A percentile compares a stretch with the other conserved stretches of the same genome.
phyloP scores from a whole-genome alignment of 2,329 filamentous ascomycete genomes.

The Fusarium cicatricum region DNA sequence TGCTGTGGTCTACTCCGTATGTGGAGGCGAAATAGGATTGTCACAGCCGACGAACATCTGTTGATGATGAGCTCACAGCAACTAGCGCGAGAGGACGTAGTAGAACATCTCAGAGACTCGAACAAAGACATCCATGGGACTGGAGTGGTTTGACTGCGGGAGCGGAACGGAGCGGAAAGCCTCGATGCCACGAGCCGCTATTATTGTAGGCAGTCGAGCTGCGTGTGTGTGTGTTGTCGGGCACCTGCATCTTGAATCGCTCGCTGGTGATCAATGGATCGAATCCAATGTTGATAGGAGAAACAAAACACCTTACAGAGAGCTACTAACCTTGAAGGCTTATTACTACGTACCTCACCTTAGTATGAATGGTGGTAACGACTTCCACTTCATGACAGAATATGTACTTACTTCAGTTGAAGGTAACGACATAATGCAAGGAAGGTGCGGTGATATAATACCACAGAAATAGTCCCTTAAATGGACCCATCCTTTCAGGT shows the following conservation, averaged over 20 bases:
- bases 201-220: slow-evolving; percentile 16
- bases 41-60: slow-evolving; percentile 11
- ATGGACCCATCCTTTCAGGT: neutral
- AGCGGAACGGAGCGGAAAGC: slow-evolving; percentile 17
- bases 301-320: too few species aligned
- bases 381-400: too few species aligned
- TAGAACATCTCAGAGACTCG: too few species aligned
- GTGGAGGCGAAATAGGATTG: slow-evolving; percentile 16
- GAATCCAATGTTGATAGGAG: too few species aligned
- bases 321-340: too few species aligned
- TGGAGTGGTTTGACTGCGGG: slow-evolving; percentile 2
- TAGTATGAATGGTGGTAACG: too few species aligned
- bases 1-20: slow-evolving; percentile 3
- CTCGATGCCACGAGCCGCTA: slow-evolving; percentile 26
- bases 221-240: slow-evolving; percentile 7
- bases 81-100: too few species aligned
- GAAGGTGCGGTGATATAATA: neutral
- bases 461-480: neutral
- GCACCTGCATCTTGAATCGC: neutral
- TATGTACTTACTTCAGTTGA: too few species aligned
- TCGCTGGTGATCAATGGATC: too few species aligned
- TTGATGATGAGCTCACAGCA: slow-evolving; percentile 3
- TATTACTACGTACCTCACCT: too few species aligned
- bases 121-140: neutral
- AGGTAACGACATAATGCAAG: too few species aligned